Conservation (phyloP, 2,329 filamentous ascomycete species). For the Sporothrix humicola region DNA sequence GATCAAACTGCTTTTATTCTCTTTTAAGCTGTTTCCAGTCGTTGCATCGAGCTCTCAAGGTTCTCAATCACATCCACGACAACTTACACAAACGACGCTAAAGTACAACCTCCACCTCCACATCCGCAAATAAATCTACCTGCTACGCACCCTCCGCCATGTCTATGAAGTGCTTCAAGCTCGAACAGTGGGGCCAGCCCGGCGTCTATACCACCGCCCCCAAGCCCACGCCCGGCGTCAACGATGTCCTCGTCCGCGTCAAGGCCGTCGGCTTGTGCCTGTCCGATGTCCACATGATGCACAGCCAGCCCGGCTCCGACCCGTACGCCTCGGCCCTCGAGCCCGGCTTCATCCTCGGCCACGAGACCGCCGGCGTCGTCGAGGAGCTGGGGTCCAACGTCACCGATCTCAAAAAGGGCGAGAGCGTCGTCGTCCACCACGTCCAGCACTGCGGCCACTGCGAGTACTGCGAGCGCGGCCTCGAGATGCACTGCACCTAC, state of each 20-base stretch:
- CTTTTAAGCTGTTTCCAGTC: background rate
- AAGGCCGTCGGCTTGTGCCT: conserved; percentile 27
- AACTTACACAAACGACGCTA: background rate
- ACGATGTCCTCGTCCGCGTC: conserved; percentile 28
- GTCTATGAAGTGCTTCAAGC: conserved; percentile 25
- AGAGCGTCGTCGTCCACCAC: conserved; percentile 26
- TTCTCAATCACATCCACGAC: background rate
- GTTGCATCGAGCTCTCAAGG: background rate
- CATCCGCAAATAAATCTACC: background rate
- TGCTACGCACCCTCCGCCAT: background rate
- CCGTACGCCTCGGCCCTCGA: conserved; percentile 5
- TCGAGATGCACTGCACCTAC: conserved; percentile 17
- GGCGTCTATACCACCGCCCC: conserved; percentile 21
- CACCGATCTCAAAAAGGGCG: conserved; percentile 16
- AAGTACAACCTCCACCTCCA: too few relatives aligned
- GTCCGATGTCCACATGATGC: conserved; percentile 29
- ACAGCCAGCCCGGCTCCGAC: conserved; percentile 21
- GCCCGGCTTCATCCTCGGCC: conserved; percentile 21
- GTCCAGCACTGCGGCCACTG: conserved; percentile 28
- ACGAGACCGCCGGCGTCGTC: conserved; percentile 23
- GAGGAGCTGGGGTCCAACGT: conserved; percentile 19
- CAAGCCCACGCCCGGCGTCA: background rate
- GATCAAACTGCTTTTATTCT: too few relatives aligned
- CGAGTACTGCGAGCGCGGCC: conserved; percentile 22
- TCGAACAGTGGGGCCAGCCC: conserved; percentile 23